A percentile compares a stretch with the other conserved stretches of the same genome.
Conservation (phyloP, 1,284 basidiomycete species). For the Fistulinella staudtii region DNA sequence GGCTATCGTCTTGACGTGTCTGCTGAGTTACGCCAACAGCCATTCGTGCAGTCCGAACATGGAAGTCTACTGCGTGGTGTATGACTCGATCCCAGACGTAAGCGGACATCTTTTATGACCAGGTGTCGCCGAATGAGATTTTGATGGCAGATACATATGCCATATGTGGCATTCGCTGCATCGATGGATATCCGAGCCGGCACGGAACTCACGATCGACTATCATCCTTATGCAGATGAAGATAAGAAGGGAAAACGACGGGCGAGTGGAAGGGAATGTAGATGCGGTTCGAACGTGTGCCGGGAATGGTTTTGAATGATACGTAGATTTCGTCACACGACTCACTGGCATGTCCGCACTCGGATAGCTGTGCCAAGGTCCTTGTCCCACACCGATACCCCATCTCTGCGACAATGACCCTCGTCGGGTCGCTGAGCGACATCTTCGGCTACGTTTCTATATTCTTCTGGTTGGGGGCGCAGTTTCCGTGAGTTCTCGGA, state of each 20-base stretch:
- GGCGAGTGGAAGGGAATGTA: conserved; percentile 18
- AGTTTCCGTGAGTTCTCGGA: conserved; percentile 73
- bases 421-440: conserved; percentile 38
- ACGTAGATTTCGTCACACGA: not conserved
- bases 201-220: conserved; percentile 62
- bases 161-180: conserved; percentile 58
- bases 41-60: conserved; percentile 65
- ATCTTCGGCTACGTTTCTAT: conserved; percentile 76
- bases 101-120: conserved; percentile 12
- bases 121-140: not conserved
- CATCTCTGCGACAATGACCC: conserved; percentile 12
- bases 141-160: conserved; percentile 49
- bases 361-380: conserved; percentile 14
- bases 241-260: conserved; percentile 24
- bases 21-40: conserved; percentile 33
- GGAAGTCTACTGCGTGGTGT: conserved; percentile 52
- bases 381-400: conserved; percentile 7
- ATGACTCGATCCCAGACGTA: conserved; percentile 56
- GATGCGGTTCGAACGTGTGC: conserved; percentile 19
- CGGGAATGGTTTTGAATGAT: conserved; percentile 25
- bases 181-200: conserved; percentile 42
- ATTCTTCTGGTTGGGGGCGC: conserved; percentile 86
- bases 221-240: conserved; percentile 43
- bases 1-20: not conserved
- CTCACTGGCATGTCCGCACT: not conserved